These are phyloP conservation scores for Paralagenidium karlingii DNA, from an alignment of 352 stramenopile genomes.

Conservation along the genomic window DNA sequence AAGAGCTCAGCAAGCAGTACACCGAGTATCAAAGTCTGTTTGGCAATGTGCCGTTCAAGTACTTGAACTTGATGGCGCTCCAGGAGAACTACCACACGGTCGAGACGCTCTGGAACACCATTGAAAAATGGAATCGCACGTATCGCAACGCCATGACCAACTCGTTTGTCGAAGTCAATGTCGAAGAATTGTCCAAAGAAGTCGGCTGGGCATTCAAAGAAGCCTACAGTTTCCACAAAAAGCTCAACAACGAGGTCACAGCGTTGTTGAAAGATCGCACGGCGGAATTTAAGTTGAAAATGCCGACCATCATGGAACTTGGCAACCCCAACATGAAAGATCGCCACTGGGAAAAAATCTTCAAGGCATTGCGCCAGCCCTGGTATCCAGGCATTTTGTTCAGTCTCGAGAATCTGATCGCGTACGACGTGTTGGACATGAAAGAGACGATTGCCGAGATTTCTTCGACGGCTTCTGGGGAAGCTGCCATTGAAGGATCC, in stretches of 20 bases:
- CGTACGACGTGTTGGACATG: conserved; percentile 80
- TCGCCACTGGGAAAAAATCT: conserved; percentile 92
- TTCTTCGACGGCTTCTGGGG: conserved; percentile 73
- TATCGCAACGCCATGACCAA: conserved; percentile 66
- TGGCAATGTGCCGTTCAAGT: conserved; percentile 80
- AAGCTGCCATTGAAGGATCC: conserved; percentile 85
- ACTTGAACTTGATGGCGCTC: conserved; percentile 79
- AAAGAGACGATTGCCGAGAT: conserved; percentile 81
- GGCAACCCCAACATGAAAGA: conserved; percentile 88
- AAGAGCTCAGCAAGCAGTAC: conserved; percentile 86
- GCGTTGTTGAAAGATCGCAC: conserved; percentile 79
- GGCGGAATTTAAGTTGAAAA: conserved; percentile 83
- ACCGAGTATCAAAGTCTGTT: conserved; percentile 88
- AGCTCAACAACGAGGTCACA: conserved; percentile 85
- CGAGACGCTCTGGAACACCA: conserved; percentile 70
- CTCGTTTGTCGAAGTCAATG: conserved; percentile 80
- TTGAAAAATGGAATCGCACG: conserved; percentile 83
- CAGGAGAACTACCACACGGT: conserved; percentile 80
- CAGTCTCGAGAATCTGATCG: conserved; percentile 80
- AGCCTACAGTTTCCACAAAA: conserved; percentile 84
- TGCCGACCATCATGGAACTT: conserved; percentile 87
- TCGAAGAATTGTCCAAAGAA: conserved; percentile 81
- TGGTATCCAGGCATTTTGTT: conserved; percentile 85
- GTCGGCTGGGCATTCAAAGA: conserved; percentile 82
- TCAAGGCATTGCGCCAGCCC: conserved; percentile 77